Conservation (phyloP, 805 yeast species). For the Candida stauntonica region DNA sequence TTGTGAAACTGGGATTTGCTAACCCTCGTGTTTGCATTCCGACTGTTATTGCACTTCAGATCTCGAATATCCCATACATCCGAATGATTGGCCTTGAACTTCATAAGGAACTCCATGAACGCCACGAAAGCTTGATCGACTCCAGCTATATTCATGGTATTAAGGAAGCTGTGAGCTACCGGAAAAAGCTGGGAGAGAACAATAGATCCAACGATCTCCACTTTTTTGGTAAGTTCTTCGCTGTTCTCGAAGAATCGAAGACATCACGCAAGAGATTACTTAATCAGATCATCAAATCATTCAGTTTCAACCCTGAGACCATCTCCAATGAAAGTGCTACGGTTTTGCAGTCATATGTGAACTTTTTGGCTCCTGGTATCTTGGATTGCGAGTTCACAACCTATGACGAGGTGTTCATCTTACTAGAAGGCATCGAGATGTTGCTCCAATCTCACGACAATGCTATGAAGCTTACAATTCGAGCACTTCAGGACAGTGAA, state of each 20-base stretch:
- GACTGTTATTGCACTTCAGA: constrained; percentile 64
- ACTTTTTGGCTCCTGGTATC: constrained; percentile 35
- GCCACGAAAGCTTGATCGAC: constrained; percentile 70
- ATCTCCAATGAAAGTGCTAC: constrained; percentile 18
- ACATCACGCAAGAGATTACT: constrained; percentile 40
- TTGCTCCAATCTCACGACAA: constrained; percentile 10
- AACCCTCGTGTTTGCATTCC: constrained; percentile 70
- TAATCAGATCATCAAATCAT: constrained; percentile 29
- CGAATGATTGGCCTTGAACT: constrained; percentile 45
- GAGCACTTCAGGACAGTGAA: not conserved
- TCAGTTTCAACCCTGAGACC: constrained; percentile 27
- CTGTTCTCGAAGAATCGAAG: constrained; percentile 37
- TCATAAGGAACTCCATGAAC: constrained; percentile 53
- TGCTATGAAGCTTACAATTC: constrained; percentile 3
- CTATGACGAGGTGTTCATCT: constrained; percentile 47
- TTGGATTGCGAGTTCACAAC: constrained; percentile 36
- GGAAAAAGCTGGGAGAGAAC: constrained; percentile 26
- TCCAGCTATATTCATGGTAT: constrained; percentile 62
- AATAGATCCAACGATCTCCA: constrained; percentile 18
- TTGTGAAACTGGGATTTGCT: constrained; percentile 63
- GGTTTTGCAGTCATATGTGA: constrained; percentile 25
- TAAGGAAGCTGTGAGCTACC: constrained; percentile 45
- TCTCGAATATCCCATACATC: constrained; percentile 43
- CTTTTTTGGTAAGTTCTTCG: constrained; percentile 39
- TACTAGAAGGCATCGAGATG: constrained; percentile 40